Evolutionary conservation across 768 basidiomycete genomes (phyloP).

Genomic region (Guyanaporus albipodus): DNA sequence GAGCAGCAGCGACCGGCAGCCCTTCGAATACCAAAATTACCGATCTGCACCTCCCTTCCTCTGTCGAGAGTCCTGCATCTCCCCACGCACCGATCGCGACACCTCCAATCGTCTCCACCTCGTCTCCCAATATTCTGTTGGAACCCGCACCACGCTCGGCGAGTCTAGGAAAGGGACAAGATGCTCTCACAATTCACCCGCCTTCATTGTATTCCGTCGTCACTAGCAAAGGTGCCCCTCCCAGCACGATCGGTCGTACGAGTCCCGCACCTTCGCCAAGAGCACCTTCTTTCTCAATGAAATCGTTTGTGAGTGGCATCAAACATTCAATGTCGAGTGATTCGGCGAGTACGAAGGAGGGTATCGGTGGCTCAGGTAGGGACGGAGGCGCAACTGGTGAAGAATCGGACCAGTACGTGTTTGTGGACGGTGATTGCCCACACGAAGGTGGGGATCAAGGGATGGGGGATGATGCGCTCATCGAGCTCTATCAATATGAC

Average conservation of each 20-base stretch:
- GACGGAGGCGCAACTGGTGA: neutral
- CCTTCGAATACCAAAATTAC: slow-evolving; percentile 4
- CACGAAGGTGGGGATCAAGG: slow-evolving; percentile 4
- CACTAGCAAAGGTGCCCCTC: neutral
- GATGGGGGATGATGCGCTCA: slow-evolving; percentile 15
- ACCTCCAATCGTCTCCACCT: slow-evolving; percentile 17
- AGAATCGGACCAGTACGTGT: slow-evolving; percentile 24
- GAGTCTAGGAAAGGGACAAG: slow-evolving; percentile 13
- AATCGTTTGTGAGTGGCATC: slow-evolving; percentile 19
- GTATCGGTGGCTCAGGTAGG: neutral
- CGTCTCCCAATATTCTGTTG: slow-evolving; percentile 16
- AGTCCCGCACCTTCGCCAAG: slow-evolving; percentile 14
- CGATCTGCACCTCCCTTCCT: slow-evolving; percentile 1
- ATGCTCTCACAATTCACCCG: slow-evolving; percentile 7
- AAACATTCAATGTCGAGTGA: slow-evolving; percentile 19
- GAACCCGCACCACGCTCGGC: slow-evolving; percentile 26
- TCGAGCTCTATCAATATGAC: slow-evolving; percentile 23
- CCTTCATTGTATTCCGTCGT: slow-evolving; percentile 13
- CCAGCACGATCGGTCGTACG: slow-evolving; percentile 1
- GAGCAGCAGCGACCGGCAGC: slow-evolving; percentile 13
- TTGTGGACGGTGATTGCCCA: slow-evolving; percentile 22
- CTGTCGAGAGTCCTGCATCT: slow-evolving; percentile 10
- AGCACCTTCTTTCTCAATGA: slow-evolving; percentile 21
- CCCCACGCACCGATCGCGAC: slow-evolving; percentile 7
- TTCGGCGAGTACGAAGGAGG: slow-evolving; percentile 7